Evolutionary conservation across 768 basidiomycete genomes (phyloP), one percentile per base, ranked within the genome.

Genomic region (Russula sp.): DNA sequence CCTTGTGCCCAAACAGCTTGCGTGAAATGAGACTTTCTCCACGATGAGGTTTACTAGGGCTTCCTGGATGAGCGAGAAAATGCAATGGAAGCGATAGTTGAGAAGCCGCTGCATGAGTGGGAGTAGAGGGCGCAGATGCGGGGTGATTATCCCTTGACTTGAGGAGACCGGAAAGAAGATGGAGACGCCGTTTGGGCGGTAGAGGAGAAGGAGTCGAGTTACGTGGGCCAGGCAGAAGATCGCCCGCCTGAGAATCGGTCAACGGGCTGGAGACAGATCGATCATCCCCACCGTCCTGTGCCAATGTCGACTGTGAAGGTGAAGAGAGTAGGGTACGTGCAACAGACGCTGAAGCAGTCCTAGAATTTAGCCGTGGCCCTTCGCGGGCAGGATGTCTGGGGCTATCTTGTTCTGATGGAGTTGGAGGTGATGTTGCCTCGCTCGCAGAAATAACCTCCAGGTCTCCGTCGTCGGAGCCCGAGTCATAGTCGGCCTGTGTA

Each of bases 401-500:
- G 38, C 50, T 55, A 43, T 59, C 60, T 20, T 57, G 53, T 35
- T 65, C 66, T 54, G 58, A 67, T 45, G 50, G 10, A 22, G 43
- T 59, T 14, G 49, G 41, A 10, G 65, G 47, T 7, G 56, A 35
- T 25, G 64, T 38, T 16, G 51, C 66, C 10, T 67, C 66, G 16
- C 56, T 57, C 16, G 56, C 43, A n/a, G 64, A 65, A n/a, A 65
- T 59, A n/a, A 67, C 49, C 41, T 67, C 66, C 9, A 67, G 46
- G 41, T 61, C 60, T n/a, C 50, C 63, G 20, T 59, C 56, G 25
- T 66, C 66, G 5, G 64, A 65, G 39, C 55, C 66, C 18, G 66
- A 67, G 60, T 67, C 64, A 39, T 57, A 65, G 7, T 67, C 65
- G 2, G 64, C 66, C 50, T 67, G 66, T 0, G 66, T 67, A 48